Conservation (phyloP, 176 grass and related monocot species). For the Secale cereale region DNA sequence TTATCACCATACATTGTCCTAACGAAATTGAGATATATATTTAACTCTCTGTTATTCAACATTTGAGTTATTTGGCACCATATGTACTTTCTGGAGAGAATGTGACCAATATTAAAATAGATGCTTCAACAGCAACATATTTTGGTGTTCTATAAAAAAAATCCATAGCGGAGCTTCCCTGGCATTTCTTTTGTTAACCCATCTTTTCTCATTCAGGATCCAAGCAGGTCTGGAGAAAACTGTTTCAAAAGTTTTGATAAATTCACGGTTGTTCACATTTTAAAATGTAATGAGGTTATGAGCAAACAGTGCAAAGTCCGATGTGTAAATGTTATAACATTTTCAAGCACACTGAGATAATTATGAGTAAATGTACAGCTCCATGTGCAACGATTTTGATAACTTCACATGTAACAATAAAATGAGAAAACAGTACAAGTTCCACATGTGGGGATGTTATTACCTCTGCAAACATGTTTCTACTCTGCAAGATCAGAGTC, state of each 20-base stretch:
- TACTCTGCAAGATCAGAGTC: constrained; percentile 44
- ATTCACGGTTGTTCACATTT: background rate
- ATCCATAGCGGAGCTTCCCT: background rate
- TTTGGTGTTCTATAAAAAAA: background rate
- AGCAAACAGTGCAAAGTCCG: background rate
- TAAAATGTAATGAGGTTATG: background rate
- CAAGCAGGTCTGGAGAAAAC: background rate
- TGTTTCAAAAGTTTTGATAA: background rate
- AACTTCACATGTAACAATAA: constrained; percentile 1
- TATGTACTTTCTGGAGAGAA: background rate
- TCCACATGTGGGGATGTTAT: background rate
- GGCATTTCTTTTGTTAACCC: background rate
- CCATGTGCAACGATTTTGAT: constrained; percentile 17
- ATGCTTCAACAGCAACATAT: background rate
- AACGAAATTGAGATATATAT: background rate
- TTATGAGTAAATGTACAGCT: background rate
- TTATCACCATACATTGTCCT: background rate
- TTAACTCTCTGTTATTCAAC: background rate
- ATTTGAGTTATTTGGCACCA: background rate
- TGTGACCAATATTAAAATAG: background rate
- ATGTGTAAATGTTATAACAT: background rate
- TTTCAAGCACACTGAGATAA: background rate
- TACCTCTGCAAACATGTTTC: constrained; percentile 30
- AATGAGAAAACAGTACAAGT: background rate
- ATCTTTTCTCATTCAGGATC: background rate